Evolutionary conservation across 495 filamentous ascomycete species (phyloP).

Genomic region (Tuber aestivum): DNA sequence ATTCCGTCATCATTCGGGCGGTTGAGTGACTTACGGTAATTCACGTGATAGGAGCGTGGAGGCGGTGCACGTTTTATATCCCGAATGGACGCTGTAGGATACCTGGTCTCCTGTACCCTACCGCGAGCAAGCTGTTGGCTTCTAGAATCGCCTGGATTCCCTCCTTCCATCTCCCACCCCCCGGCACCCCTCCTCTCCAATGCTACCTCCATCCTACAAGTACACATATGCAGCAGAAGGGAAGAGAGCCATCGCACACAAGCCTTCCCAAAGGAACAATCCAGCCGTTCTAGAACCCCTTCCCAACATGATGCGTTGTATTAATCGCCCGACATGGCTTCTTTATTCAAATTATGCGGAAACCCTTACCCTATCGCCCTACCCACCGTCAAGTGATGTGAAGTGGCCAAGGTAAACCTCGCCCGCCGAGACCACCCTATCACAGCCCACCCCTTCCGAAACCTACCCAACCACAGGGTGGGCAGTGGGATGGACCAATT

Average conservation of each 20-base stretch:
- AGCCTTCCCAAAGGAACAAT: neutral
- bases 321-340: neutral
- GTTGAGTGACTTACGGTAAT: neutral
- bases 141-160: neutral
- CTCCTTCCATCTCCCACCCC: neutral
- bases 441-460: neutral
- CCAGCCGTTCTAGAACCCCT: neutral
- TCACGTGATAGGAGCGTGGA: neutral
- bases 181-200: neutral
- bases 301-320: neutral
- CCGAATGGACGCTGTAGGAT: neutral
- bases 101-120: neutral
- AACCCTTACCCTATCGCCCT: conserved; percentile 4
- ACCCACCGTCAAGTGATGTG: neutral
- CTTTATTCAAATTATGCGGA: neutral
- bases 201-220: neutral
- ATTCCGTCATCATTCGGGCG: neutral
- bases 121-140: neutral
- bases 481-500: neutral
- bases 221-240: neutral
- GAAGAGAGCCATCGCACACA: neutral
- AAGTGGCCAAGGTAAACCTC: neutral
- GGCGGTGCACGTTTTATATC: neutral
- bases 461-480: neutral
- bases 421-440: neutral